Evolutionary conservation across 306 rosid species (phyloP), one percentile per base, ranked within the genome.

Genomic region (barrel medic (Medicago truncatula)): DNA sequence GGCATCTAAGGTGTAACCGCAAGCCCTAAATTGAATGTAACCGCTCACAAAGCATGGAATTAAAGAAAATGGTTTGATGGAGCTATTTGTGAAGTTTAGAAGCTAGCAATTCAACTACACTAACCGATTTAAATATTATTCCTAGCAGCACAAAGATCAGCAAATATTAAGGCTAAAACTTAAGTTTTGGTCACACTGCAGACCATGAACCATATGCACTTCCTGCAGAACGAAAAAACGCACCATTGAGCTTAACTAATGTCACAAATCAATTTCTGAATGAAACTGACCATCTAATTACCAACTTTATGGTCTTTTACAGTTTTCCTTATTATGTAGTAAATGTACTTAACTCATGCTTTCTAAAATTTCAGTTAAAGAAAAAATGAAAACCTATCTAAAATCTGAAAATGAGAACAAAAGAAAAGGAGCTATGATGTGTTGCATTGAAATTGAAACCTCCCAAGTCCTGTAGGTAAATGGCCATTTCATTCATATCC

Each of bases 301-400:
- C 60, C 63, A 81, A 76, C 25, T 56, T 71, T 31, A 10, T 63
- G 52, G 14, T 49, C 70, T 46, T 50, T 41, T 31, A 71, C 49
- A 16, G 11, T 49, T 56, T 12, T 66, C 31, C 11, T 23, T 47
- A n/a, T 74, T 46, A 20, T 8, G 41, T 34, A 59, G 15, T 25
- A 25, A 13, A 12, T 59, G 34, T 59, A 28, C 69, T 18, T 16
- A 21, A 21, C 65, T 66, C 10, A 3, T 5, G 75, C 15, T 18
- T 47, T 12, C 64, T 39, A 44, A 80, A 67, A 8, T 57, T 57
- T 72, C 36, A 14, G 2, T 53, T 53, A 8, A 56, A 38, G 71
- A 28, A 7, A 80, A 74, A 39, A 21, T 20, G n/a, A 52, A 73
- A 54, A 54, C 14, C 28, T 53, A 23, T 23, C 28, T 23, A 23